Evolutionary conservation across 2,329 filamentous ascomycete species (phyloP), one percentile per base, ranked within the genome.

Genomic region (Fusarium falciforme): DNA sequence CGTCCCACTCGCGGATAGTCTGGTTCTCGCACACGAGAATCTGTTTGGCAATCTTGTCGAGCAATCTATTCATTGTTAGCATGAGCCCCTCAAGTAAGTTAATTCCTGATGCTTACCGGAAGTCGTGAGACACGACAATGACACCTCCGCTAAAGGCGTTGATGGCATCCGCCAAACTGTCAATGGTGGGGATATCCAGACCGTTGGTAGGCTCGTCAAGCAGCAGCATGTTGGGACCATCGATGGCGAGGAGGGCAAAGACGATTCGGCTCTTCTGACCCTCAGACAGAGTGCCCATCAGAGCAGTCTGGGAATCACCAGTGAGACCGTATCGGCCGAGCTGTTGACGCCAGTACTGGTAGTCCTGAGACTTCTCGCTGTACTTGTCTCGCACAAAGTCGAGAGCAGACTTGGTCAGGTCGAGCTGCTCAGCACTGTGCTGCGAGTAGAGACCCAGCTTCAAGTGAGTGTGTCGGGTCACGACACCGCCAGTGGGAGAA

Each of bases 41-140:
- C 85, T 99, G 94, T 90, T 99, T 99, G 79, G 96, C 96, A 84
- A 99, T 98, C 89, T 98, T 98, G 91, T 99, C 96, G 76, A 99
- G 92, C 80, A 99, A 89, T 89, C 96, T 97, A 67, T 66, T 40
- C 6, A 14, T 7, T 16, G 60, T 79, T 74, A 81, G 74, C 42
- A 2, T 29, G 31, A n/a, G 29, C 12, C 49, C 7, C 4, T 38
- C 60, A 10, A 8, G 5, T 25, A 3, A 12, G 6, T 14, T 5
- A 4, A 29, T 14, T 17, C 9, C 16, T 31, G 33, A 42, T 64
- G 80, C 92, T 83, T 91, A 97, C 95, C 95, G 93, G 91, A 99
- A 99, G 85, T 99, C 96, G 93, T 99, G 96, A 80, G 93, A 97
- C 67, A 99, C 96, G 75, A 98, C 96, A 63, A 98, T 94, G 61